Evolutionary conservation across 2,329 filamentous ascomycete genomes (phyloP).

Genomic region (Tetracladium maxilliforme): DNA sequence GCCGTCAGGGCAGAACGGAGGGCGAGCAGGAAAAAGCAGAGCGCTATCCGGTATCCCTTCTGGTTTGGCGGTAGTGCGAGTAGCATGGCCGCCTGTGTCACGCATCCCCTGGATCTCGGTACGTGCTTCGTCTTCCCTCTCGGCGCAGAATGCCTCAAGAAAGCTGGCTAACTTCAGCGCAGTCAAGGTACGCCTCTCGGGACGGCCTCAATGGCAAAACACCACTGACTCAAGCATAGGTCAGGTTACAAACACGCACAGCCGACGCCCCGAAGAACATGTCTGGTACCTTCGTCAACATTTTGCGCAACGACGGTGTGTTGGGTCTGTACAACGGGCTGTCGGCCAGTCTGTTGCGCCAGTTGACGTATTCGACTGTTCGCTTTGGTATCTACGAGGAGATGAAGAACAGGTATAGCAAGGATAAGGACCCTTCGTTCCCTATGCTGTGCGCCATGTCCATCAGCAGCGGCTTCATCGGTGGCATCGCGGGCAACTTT

Average conservation of each 20-base stretch:
- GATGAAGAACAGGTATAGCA: conserved; percentile 58
- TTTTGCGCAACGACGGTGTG: conserved; percentile 63
- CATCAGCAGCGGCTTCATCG: conserved; percentile 69
- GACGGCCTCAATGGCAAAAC: conserved; percentile 10
- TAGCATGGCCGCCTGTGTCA: conserved; percentile 80
- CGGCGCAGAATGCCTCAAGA: conserved; percentile 7
- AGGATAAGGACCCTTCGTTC: conserved; percentile 46
- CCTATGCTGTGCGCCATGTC: conserved; percentile 71
- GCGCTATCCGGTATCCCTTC: conserved; percentile 48
- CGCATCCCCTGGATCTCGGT: conserved; percentile 88
- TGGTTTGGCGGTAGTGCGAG: conserved; percentile 97
- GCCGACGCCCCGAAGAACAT: conserved; percentile 66
- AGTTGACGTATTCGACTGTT: conserved; percentile 90
- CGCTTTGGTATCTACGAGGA: conserved; percentile 96
- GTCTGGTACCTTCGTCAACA: conserved; percentile 72
- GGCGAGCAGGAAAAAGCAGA: conserved; percentile 7
- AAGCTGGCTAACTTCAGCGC: conserved; percentile 9
- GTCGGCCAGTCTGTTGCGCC: conserved; percentile 81
- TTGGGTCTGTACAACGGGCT: conserved; percentile 79
- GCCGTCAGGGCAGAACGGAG: conserved; percentile 2
- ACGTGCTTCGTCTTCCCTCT: conserved; percentile 20
- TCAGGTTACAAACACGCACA: conserved; percentile 74
- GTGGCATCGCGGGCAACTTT: conserved; percentile 82
- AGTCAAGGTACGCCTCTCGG: conserved; percentile 6
- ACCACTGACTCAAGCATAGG: conserved; percentile 28